Evolutionary conservation across 306 rosid genomes (phyloP), one percentile per base, ranked within the genome.

Genomic region (Pueraria montana): DNA sequence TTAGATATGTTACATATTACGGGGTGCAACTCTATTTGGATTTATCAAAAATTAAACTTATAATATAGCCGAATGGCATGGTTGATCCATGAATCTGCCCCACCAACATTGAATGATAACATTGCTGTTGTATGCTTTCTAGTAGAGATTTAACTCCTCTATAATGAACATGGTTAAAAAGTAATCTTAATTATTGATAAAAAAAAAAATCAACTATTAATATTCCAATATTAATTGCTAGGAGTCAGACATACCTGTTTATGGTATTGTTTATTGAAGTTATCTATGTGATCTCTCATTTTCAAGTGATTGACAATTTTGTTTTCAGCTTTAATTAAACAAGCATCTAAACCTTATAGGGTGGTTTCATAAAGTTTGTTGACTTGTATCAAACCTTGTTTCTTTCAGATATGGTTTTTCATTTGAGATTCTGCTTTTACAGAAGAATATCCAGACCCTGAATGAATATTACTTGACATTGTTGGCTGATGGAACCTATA

Each of bases 401-500:
- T 65, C 23, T 23, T 20, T 14, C 10, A 12, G 14, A 36, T 11
- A 70, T 48, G 78, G 42, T 59, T 73, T 38, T 6, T 56, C 23
- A 43, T 26, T 65, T 66, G 18, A 30, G 55, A 17, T 80, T 59
- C 12, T 85, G 50, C 20, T 55, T 74, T 74, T 72, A 14, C 77
- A 79, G 84, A 83, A 79, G 84, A 83, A 83, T 66, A 11, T 61
- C 24, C 64, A 65, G 84, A 86, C 46, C 52, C 26, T 72, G 74
- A 76, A 83, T 58, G 74, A 79, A 83, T 34, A 34, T 58, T 59
- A 79, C 53, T 82, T n/a, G 6, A 65, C 66, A 46, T 36, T 53
- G 50, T 16, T 77, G 71, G 43, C n/a, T 73, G 78, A 87, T 86
- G 91, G 90, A 84, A 58, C 50, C 78, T 26, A 45, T 8, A 42